Evolutionary conservation across 805 yeast species (phyloP), one percentile per base, ranked within the genome.

Genomic region (Barnettozyma californica): DNA sequence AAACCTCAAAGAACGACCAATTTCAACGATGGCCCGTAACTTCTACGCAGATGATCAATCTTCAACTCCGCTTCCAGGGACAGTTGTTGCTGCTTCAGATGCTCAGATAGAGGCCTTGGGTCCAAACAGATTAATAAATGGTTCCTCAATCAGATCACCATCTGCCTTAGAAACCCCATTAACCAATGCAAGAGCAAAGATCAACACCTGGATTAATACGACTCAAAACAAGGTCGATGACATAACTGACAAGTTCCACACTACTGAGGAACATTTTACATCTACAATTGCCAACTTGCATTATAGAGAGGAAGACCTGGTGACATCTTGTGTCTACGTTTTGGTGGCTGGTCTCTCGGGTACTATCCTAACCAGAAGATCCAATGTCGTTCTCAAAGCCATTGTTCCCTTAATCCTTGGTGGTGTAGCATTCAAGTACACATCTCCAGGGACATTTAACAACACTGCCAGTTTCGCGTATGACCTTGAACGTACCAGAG

Each of bases 291-390:
- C 90, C 25, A 72, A 73, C 14, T 73, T 89, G 55, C 89, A 83
- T 63, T 73, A 77, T 51, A 78, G 70, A 56, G 66, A 73, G 38
- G 96, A 89, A 68, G 86, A 80, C 43, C 66, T 87, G 44, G 71
- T 85, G 44, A 94, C 96, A 13, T 84, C 84, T 53, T 67, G 81
- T 4, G 65, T 87, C 27, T 89, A 87, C 62, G 73, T 89, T 36
- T 61, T 80, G 9, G 77, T 87, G 26, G 90, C 88, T 13, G 75
- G 80, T 2, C 71, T 89, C 47, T 68, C 88, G 8, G 96, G 96
- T 35, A 76, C 84, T 41, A 82, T 88, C 45, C 57, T 82, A 44
- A 79, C 94, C 2, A 84, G 95, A 59, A 80, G 83, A 57, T 74
- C 85, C 49, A 80, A 80, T 48, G 54, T 82, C 20, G 45, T 82